A percentile compares a stretch with the other conserved stretches of the same genome.
These are phyloP conservation scores for Talaromyces islandicus DNA, from an alignment of 2,329 filamentous ascomycete genomes.

Conservation along the genomic window DNA sequence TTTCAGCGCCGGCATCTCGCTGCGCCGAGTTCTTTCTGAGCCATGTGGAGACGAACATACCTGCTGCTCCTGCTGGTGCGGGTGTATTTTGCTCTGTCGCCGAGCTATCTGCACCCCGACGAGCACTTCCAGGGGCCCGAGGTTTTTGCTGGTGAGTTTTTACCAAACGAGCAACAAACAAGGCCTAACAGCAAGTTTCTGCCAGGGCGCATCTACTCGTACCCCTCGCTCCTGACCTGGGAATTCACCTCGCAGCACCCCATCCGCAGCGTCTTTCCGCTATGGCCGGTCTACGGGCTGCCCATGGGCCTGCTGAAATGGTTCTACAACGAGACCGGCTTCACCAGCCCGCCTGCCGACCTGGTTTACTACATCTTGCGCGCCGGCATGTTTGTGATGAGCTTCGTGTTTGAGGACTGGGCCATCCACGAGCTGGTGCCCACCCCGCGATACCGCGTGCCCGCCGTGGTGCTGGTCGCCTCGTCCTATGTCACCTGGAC, in stretches of 20 bases:
- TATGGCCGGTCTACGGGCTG: slow-evolving; percentile 92
- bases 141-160: slow-evolving; percentile 78
- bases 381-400: slow-evolving; percentile 85
- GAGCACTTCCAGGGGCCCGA: slow-evolving; percentile 99
- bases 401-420: slow-evolving; percentile 97
- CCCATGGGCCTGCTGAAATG: slow-evolving; percentile 90
- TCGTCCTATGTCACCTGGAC: slow-evolving; percentile 99
- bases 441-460: slow-evolving; percentile 62
- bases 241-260: slow-evolving; percentile 86
- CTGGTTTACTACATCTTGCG: slow-evolving; percentile 86
- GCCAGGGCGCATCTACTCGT: slow-evolving; percentile 86
- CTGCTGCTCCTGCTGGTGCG: slow-evolving; percentile 77
- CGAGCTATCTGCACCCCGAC: slow-evolving; percentile 96
- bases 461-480: slow-evolving; percentile 77
- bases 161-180: not conserved
- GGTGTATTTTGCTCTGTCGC: slow-evolving; percentile 87
- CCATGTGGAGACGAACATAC: slow-evolving; percentile 89
- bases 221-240: slow-evolving; percentile 86
- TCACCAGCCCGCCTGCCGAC: slow-evolving; percentile 68
- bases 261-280: slow-evolving; percentile 53
- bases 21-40: not conserved
- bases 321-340: slow-evolving; percentile 81
- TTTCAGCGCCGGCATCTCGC: not conserved
- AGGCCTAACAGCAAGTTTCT: not conserved
- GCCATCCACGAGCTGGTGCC: slow-evolving; percentile 86